Conservation (phyloP, 1,139 yeast genomes). For the Casaregolazyma suthepensis region DNA sequence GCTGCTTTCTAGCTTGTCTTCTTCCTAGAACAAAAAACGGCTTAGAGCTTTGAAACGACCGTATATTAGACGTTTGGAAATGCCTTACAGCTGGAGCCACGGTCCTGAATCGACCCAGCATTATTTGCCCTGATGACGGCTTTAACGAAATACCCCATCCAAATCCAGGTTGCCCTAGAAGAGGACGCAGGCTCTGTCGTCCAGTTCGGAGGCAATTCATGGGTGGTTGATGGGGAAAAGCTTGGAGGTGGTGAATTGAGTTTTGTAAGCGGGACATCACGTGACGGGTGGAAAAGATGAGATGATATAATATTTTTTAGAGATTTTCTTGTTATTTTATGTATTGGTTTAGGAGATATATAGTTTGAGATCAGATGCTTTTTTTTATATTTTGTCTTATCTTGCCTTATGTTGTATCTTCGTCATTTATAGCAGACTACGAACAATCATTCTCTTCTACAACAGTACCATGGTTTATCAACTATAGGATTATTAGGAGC, state of each 20-base stretch:
- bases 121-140: neutral
- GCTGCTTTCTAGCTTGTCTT: conserved; percentile 3
- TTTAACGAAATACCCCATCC: neutral
- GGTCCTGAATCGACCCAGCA: neutral
- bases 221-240: neutral
- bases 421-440: too few species aligned
- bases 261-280: neutral
- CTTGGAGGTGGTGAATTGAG: neutral
- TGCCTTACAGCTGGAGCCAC: neutral
- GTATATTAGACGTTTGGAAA: neutral
- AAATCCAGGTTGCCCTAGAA: neutral
- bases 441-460: too few species aligned
- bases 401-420: neutral
- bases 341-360: neutral
- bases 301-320: too few species aligned
- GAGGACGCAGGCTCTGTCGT: conserved; percentile 1
- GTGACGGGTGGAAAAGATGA: too few species aligned
- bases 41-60: neutral
- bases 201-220: neutral
- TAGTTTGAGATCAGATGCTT: neutral
- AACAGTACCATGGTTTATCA: too few species aligned
- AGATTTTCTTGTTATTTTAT: too few species aligned
- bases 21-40: neutral
- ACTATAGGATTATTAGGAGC: too few species aligned
- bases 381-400: neutral